Percentiles rank a stretch among this genome's conserved stretches.
Conservation (phyloP, 441 rosid species). For the Theobroma grandiflorum region DNA sequence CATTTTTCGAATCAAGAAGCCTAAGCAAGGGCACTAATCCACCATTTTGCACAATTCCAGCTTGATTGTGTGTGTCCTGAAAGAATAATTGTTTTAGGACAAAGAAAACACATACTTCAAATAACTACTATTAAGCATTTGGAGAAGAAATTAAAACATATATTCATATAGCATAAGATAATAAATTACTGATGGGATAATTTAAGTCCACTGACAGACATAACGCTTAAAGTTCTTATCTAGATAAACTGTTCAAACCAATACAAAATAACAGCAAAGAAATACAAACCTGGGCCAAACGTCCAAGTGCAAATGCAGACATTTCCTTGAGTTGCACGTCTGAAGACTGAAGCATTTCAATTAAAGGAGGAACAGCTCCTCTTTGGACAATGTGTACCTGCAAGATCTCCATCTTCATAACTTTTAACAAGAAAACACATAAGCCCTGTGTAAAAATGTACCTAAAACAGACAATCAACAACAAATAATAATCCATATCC, state of each 20-base stretch:
- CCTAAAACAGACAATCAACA: neutral
- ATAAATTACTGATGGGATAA: neutral
- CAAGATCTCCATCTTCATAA: constrained; percentile 26
- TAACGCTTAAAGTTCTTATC: neutral
- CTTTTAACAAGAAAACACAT: constrained; percentile 10
- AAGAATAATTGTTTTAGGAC: constrained; percentile 13
- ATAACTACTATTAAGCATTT: neutral
- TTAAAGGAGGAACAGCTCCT: constrained; percentile 70
- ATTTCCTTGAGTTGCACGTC: constrained; percentile 76
- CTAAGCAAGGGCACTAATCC: constrained; percentile 58
- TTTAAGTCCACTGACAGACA: neutral
- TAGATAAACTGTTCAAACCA: constrained; percentile 1
- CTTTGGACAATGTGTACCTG: constrained; percentile 83
- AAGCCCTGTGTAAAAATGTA: neutral
- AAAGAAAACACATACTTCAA: neutral
- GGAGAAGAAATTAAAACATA: neutral
- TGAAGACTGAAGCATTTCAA: constrained; percentile 65
- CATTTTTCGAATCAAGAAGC: constrained; percentile 67
- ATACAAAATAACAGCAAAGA: neutral
- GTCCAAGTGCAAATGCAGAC: constrained; percentile 81
- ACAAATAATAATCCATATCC: neutral
- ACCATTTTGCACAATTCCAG: constrained; percentile 71
- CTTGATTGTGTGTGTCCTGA: constrained; percentile 77
- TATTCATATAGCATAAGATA: neutral
- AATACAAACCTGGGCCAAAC: constrained; percentile 68